Conservation (phyloP, 257 asterid species). For the Fraxinus excelsior region DNA sequence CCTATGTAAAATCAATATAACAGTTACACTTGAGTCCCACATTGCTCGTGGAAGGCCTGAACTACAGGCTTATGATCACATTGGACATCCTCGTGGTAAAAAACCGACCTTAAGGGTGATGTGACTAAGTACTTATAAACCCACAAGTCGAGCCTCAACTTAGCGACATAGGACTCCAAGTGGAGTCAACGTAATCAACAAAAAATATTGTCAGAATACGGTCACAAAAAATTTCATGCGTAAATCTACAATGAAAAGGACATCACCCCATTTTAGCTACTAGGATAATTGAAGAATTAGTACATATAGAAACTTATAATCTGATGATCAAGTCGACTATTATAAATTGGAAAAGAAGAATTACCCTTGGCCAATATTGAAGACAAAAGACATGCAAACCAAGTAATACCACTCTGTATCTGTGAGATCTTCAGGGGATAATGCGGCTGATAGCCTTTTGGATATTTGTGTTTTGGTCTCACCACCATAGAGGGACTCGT, state of each 20-base stretch:
- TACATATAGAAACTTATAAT: too few relatives aligned
- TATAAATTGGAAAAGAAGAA: neutral
- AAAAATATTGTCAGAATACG: too few relatives aligned
- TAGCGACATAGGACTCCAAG: neutral
- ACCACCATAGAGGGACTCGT: constrained; percentile 64
- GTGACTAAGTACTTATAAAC: neutral
- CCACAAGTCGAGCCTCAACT: neutral
- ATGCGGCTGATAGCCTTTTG: constrained; percentile 74
- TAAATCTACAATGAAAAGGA: too few relatives aligned
- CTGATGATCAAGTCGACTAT: neutral
- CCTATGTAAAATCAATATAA: neutral
- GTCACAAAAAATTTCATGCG: too few relatives aligned
- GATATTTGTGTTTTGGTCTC: constrained; percentile 53
- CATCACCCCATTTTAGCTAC: too few relatives aligned
- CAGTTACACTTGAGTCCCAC: neutral
- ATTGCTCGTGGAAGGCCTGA: neutral
- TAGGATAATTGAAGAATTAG: too few relatives aligned
- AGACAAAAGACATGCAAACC: constrained; percentile 96
- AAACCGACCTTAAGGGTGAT: neutral
- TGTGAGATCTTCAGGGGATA: constrained; percentile 95
- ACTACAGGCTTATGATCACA: neutral
- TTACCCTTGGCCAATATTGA: constrained; percentile 84
- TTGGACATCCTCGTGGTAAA: neutral
- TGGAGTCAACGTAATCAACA: neutral
- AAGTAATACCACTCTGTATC: constrained; percentile 95